Conservation (phyloP, 208 protist species). For the Crithidia thermophila region DNA sequence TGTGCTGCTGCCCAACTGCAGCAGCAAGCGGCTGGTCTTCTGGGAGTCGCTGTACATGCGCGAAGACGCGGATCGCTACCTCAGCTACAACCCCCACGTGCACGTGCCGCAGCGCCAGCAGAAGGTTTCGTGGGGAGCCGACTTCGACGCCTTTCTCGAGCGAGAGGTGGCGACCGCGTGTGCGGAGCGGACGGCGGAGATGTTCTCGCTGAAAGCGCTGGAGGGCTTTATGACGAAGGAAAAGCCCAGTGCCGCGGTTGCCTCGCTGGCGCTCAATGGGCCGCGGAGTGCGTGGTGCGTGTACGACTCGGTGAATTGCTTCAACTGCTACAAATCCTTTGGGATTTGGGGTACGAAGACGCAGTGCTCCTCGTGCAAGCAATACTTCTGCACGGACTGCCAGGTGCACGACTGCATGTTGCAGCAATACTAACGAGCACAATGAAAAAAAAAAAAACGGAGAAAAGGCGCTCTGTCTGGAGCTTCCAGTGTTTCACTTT, state of each 20-base stretch:
- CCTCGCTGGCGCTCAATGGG: not conserved
- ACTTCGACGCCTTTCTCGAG: conserved; percentile 63
- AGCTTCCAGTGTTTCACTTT: no score
- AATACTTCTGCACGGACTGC: conserved; percentile 45
- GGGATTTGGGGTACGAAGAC: conserved; percentile 33
- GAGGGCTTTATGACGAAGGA: conserved; percentile 25
- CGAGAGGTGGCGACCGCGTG: conserved; percentile 45
- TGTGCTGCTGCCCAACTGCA: conserved; percentile 62
- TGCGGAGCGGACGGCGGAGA: conserved; percentile 24
- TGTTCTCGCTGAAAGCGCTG: conserved; percentile 19
- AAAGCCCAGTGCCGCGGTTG: not conserved
- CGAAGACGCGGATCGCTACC: conserved; percentile 36
- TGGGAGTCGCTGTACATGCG: conserved; percentile 73
- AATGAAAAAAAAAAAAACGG: no score
- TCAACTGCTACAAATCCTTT: conserved; percentile 47
- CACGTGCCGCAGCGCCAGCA: conserved; percentile 15
- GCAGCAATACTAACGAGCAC: conserved; percentile 18
- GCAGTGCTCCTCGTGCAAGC: conserved; percentile 35
- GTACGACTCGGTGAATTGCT: conserved; percentile 49
- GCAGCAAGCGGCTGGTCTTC: conserved; percentile 71
- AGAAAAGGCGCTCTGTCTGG: no score
- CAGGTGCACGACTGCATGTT: conserved; percentile 27
- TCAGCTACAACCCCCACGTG: conserved; percentile 37
- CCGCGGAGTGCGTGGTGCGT: conserved; percentile 39
- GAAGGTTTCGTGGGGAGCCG: conserved; percentile 41